Evolutionary conservation across 306 rosid genomes (phyloP).

Genomic region (Datisca glomerata): DNA sequence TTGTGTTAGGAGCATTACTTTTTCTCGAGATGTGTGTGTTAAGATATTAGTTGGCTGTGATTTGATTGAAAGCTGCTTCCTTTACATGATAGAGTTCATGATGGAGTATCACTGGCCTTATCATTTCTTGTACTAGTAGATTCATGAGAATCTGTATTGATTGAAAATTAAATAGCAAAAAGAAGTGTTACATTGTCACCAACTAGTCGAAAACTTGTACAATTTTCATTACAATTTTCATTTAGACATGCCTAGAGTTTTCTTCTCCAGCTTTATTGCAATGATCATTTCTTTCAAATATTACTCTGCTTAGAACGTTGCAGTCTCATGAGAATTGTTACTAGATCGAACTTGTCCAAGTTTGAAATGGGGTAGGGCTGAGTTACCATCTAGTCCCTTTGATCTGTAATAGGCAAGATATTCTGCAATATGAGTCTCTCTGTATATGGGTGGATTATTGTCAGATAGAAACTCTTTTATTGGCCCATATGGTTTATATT

Average conservation of each 20-base stretch:
- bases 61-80: background rate
- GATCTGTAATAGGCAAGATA: conserved; percentile 42
- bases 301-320: too few relatives aligned
- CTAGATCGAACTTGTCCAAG: background rate
- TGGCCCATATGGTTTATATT: conserved; percentile 37
- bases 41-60: background rate
- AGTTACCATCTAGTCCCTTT: conserved; percentile 60
- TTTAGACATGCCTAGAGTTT: too few relatives aligned
- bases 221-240: too few relatives aligned
- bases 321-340: too few relatives aligned
- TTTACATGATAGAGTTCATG: background rate
- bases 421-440: conserved; percentile 34
- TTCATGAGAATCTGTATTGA: background rate
- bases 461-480: conserved; percentile 35
- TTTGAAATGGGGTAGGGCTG: conserved; percentile 45
- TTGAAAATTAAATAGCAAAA: too few relatives aligned
- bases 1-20: conserved; percentile 11
- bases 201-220: too few relatives aligned
- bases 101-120: background rate
- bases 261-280: too few relatives aligned
- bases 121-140: background rate
- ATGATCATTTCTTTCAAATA: too few relatives aligned
- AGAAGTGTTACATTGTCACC: too few relatives aligned
- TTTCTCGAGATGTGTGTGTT: conserved; percentile 7
- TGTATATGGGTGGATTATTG: conserved; percentile 40